Evolutionary conservation across 306 rosid genomes (phyloP).

Genomic region (Cucumis hystrix): DNA sequence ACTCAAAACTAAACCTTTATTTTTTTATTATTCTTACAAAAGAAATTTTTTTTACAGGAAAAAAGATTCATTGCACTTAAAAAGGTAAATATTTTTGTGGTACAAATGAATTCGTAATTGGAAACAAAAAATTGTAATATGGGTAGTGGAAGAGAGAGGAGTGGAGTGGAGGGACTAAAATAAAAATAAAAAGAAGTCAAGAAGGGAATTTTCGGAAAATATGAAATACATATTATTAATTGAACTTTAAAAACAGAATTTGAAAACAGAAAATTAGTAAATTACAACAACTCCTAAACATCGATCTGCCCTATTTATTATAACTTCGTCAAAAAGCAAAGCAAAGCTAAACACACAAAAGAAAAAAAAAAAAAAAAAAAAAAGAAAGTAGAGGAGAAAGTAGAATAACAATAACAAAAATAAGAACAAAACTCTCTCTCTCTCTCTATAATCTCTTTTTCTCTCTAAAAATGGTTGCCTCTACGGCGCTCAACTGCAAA

Average conservation of each 20-base stretch:
- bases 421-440: background rate
- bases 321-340: background rate
- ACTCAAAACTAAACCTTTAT: too few relatives aligned
- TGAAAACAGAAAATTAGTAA: background rate
- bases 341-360: background rate
- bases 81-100: too few relatives aligned
- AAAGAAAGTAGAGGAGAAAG: background rate
- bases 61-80: too few relatives aligned
- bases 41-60: too few relatives aligned
- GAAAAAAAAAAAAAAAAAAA: background rate
- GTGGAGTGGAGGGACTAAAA: background rate
- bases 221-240: background rate
- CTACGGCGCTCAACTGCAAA: constrained; percentile 13
- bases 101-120: too few relatives aligned
- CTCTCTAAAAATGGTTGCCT: constrained; percentile 14
- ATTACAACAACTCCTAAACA: background rate
- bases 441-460: background rate
- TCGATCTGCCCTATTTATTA: background rate
- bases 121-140: too few relatives aligned
- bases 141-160: background rate
- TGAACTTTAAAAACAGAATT: background rate
- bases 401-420: background rate
- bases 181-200: background rate
- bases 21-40: too few relatives aligned
- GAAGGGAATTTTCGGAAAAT: background rate